Conservation (phyloP, 2,329 filamentous ascomycete genomes). For the Periconia digitata region DNA sequence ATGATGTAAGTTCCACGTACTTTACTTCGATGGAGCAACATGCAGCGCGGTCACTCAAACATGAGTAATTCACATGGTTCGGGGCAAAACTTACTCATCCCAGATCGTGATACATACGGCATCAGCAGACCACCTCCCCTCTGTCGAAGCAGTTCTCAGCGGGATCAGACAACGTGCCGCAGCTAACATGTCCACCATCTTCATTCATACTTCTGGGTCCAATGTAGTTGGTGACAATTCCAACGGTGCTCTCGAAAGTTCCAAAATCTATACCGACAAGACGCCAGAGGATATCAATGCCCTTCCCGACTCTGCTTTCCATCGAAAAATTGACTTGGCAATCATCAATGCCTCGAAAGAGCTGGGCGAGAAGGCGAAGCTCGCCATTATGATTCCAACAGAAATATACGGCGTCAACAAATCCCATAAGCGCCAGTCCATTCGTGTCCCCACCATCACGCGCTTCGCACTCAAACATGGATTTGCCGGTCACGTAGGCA, state of each 20-base stretch:
- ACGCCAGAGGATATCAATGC: constrained; percentile 45
- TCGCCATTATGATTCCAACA: constrained; percentile 52
- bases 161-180: constrained; percentile 46
- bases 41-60: too few species aligned
- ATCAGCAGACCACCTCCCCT: constrained; percentile 52
- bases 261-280: constrained; percentile 49
- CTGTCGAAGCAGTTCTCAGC: constrained; percentile 48
- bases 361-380: constrained; percentile 45
- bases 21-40: too few species aligned
- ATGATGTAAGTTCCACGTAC: constrained; percentile 31
- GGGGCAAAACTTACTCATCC: too few species aligned
- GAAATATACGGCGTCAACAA: constrained; percentile 51
- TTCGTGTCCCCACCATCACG: constrained; percentile 52
- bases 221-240: constrained; percentile 45
- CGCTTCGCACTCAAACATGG: constrained; percentile 54
- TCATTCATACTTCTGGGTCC: constrained; percentile 54
- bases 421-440: constrained; percentile 45
- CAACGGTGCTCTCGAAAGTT: constrained; percentile 26
- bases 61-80: too few species aligned
- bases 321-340: constrained; percentile 50
- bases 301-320: constrained; percentile 46
- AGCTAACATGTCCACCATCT: constrained; percentile 44
- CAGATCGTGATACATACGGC: constrained; percentile 50
- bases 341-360: constrained; percentile 44
- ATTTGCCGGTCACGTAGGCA: constrained; percentile 49